These are phyloP conservation scores for Theileria luwenshuni DNA, from an alignment of 169 alveolate genomes.

Conservation along the genomic window DNA sequence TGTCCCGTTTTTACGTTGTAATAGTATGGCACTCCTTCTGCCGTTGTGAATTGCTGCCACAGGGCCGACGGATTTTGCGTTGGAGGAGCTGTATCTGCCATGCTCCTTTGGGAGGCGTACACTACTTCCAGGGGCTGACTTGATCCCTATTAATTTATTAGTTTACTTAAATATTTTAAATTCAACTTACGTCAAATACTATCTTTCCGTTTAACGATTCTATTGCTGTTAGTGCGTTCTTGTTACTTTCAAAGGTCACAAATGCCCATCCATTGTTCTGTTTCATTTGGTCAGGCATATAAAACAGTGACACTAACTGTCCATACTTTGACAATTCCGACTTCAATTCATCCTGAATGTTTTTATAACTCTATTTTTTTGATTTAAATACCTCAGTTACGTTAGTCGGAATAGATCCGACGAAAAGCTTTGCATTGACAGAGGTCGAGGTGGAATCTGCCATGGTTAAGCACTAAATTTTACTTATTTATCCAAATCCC, in stretches of 20 bases:
- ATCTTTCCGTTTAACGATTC: constrained; percentile 70
- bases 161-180: constrained; percentile 2
- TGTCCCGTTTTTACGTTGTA: constrained; percentile 80
- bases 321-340: constrained; percentile 72
- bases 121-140: constrained; percentile 25
- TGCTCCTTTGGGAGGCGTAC: constrained; percentile 34
- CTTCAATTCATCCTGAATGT: constrained; percentile 61
- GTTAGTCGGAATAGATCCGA: constrained; percentile 73
- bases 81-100: constrained; percentile 21
- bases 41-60: constrained; percentile 83
- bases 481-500: not conserved
- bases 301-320: constrained; percentile 63
- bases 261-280: constrained; percentile 79
- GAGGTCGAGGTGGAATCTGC: constrained; percentile 28
- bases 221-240: constrained; percentile 64
- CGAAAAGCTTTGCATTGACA: constrained; percentile 59
- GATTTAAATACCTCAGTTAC: constrained; percentile 68
- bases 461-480: constrained; percentile 15
- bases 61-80: constrained; percentile 3
- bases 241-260: constrained; percentile 64
- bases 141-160: constrained; percentile 21
- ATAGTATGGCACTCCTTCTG: constrained; percentile 85
- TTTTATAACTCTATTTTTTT: not conserved
- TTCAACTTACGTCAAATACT: constrained; percentile 65
- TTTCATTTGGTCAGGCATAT: constrained; percentile 71